phyloP scores from a whole-genome alignment of 73 alveolate genomes.

The Paramecium sonneborni region DNA sequence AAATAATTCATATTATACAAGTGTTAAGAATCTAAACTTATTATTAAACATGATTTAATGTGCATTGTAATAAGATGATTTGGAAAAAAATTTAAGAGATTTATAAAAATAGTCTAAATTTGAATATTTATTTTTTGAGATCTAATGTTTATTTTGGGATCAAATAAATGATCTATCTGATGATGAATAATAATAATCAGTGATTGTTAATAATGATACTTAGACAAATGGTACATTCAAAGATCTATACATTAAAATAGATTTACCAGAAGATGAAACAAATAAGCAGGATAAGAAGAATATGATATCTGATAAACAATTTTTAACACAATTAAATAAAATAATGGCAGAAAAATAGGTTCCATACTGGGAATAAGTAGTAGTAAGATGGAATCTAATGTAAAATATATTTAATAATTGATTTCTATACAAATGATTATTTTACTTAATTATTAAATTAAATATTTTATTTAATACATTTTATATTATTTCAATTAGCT shows the following conservation, averaged over 20 bases:
- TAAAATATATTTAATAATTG: neutral
- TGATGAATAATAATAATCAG: neutral
- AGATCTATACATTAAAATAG: neutral
- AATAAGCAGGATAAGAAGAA: neutral
- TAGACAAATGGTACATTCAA: neutral
- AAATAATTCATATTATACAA: neutral
- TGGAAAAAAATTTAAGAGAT: neutral
- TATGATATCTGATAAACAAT: neutral
- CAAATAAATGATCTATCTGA: neutral
- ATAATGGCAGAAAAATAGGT: neutral
- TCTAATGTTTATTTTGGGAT: neutral
- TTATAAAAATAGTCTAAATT: neutral
- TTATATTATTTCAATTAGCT: neutral
- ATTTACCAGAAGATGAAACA: neutral
- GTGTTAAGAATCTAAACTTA: neutral
- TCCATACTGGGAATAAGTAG: constrained; percentile 29
- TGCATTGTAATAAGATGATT: neutral
- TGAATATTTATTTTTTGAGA: neutral
- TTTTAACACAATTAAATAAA: neutral
- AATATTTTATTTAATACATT: neutral
- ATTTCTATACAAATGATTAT: neutral
- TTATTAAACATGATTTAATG: neutral
- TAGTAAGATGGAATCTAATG: neutral
- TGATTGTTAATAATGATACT: neutral
- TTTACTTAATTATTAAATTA: neutral